phyloP scores from a whole-genome alignment of 768 basidiomycete genomes.

The Mycena polygramma region DNA sequence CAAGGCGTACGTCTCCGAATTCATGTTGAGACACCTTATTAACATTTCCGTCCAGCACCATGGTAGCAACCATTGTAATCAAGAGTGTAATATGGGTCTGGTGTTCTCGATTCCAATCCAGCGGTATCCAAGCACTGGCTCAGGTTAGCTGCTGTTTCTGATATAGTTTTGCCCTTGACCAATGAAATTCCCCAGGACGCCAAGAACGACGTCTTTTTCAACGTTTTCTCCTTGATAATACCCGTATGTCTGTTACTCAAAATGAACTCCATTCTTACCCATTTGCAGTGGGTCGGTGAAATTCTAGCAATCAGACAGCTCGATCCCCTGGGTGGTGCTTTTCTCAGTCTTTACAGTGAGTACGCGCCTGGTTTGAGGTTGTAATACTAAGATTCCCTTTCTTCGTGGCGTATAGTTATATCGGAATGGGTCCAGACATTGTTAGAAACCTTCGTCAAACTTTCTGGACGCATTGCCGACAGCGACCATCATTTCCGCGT shows the following conservation, averaged over 20 bases:
- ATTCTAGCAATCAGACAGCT: slow-evolving; percentile 33
- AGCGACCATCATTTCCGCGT: slow-evolving; percentile 34
- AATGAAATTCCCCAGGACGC: slow-evolving; percentile 28
- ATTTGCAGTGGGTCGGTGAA: slow-evolving; percentile 38
- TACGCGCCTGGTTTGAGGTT: not conserved
- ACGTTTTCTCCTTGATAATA: slow-evolving; percentile 36
- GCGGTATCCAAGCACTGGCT: slow-evolving; percentile 35
- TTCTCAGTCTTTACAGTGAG: slow-evolving; percentile 37
- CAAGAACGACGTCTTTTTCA: slow-evolving; percentile 39
- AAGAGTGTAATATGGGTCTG: slow-evolving; percentile 37
- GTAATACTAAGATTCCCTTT: not conserved
- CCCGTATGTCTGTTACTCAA: slow-evolving; percentile 20
- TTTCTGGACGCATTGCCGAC: slow-evolving; percentile 36
- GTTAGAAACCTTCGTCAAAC: slow-evolving; percentile 37
- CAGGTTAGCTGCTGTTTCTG: slow-evolving; percentile 14
- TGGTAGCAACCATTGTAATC: slow-evolving; percentile 35
- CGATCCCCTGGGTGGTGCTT: slow-evolving; percentile 37
- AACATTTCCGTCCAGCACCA: slow-evolving; percentile 18
- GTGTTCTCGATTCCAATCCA: slow-evolving; percentile 33
- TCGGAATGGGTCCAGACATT: slow-evolving; percentile 35
- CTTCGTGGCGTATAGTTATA: slow-evolving; percentile 21
- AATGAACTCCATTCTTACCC: not conserved
- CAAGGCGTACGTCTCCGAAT: slow-evolving; percentile 28
- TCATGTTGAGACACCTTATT: not conserved
- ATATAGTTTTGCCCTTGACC: not conserved